Evolutionary conservation across 73 alveolate genomes (phyloP), one percentile per base, ranked within the genome.

Genomic region (Stentor coeruleus): DNA sequence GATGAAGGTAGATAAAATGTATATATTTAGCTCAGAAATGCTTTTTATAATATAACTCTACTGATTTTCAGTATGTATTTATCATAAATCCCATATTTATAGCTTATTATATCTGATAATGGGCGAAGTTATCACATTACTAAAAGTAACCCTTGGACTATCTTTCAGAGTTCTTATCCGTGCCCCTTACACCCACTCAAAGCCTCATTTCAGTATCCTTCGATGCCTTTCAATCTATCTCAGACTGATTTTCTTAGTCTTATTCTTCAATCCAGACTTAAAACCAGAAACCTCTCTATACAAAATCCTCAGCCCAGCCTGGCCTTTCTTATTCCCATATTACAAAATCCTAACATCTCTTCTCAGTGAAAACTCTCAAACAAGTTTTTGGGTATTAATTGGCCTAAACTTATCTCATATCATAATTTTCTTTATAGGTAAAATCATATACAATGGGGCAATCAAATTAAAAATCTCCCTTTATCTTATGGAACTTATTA

Each of bases 241-340:
- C 20, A 6, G 66, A 49, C 66, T 49, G 66, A 49, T 49, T 20
- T 20, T 49, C 66, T 49, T 49, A 49, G 28, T 49, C 66, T 11
- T 11, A 6, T 11, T 49, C 66, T 49, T 49, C 66, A 20, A 49
- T 6, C 66, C 66, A 49, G 66, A 49, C 20, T 49, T 49, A 6
- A 49, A 49, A 49, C 20, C 28, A 6, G 66, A 49, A 20, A 6
- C 6, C 66, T 11, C 28, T 49, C n/a, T n/a, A n/a, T n/a, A n/a
- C n/a, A n/a, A n/a, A n/a, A n/a, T n/a, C n/a, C n/a, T n/a, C n/a
- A 11, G 28, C 66, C 20, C 66, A 49, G 20, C 20, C 66, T 49
- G 66, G 66, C 66, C 66, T 49, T 49, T 49, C 66, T 49, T 49
- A 11, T 49, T 49, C 66, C 66, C 66, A 11, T 49, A 49, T 20